Conservation (phyloP, 179 eudicot genomes). For the Silene noctiflora region DNA sequence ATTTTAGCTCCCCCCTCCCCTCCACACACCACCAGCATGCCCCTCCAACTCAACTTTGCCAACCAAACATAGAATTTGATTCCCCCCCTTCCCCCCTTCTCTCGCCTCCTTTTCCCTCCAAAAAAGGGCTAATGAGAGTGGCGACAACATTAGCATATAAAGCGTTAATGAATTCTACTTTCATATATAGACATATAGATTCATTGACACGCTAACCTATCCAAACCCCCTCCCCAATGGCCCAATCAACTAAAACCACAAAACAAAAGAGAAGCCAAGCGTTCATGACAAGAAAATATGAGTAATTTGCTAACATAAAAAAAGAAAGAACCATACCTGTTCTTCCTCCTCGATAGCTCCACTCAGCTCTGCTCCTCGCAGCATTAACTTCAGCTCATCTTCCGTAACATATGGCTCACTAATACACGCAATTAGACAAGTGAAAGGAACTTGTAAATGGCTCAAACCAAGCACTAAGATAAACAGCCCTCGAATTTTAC, state of each 20-base stretch:
- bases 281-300: neutral
- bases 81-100: too few relatives aligned
- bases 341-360: conserved; percentile 99
- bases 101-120: too few relatives aligned
- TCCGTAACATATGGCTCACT: conserved; percentile 97
- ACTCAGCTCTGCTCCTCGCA: conserved; percentile 93
- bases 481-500: conserved; percentile 6
- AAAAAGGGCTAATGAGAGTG: too few relatives aligned
- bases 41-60: too few relatives aligned
- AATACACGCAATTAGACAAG: conserved; percentile 11
- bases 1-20: too few relatives aligned
- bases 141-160: too few relatives aligned
- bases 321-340: conserved; percentile 47
- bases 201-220: neutral
- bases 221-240: neutral
- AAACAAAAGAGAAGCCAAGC: neutral
- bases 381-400: conserved; percentile 93
- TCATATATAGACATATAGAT: neutral
- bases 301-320: neutral
- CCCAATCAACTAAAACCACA: neutral
- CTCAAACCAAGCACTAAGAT: conserved; percentile 11
- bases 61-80: too few relatives aligned
- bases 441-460: conserved; percentile 17
- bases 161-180: too few relatives aligned
- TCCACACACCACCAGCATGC: too few relatives aligned